Percentiles rank a stretch among this genome's conserved stretches.
These are phyloP conservation scores for Nicotiana paniculata DNA, from an alignment of 257 asterid genomes.

Conservation along the genomic window DNA sequence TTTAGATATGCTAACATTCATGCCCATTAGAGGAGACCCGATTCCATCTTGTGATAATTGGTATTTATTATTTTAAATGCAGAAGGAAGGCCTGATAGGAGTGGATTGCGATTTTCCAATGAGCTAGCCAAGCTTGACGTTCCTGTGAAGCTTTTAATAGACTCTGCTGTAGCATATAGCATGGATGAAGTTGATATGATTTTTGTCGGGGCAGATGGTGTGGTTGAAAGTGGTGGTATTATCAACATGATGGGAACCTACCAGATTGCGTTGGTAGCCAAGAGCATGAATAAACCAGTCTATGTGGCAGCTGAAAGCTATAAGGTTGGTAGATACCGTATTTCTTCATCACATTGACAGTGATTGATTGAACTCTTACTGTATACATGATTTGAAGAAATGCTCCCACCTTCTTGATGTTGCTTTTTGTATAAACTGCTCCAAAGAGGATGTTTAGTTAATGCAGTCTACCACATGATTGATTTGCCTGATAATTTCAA, in stretches of 20 bases:
- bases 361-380: not conserved
- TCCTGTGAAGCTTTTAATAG: conserved; percentile 88
- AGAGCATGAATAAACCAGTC: conserved; percentile 93
- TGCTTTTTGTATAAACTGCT: not conserved
- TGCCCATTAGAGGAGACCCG: not conserved
- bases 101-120: conserved; percentile 74
- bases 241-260: conserved; percentile 98
- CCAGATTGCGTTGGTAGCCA: conserved; percentile 90
- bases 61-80: conserved; percentile 27
- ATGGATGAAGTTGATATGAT: conserved; percentile 98
- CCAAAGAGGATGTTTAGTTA: not conserved
- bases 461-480: not conserved
- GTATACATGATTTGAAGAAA: not conserved
- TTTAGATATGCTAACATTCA: not conserved
- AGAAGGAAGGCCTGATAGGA: conserved; percentile 96
- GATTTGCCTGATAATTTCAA: not conserved
- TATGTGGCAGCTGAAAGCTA: conserved; percentile 96
- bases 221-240: conserved; percentile 91
- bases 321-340: conserved; percentile 40
- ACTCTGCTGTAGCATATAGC: conserved; percentile 94
- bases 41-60: not conserved
- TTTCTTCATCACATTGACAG: not conserved
- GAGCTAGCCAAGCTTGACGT: conserved; percentile 87
- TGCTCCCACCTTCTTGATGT: not conserved
- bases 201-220: conserved; percentile 93